phyloP scores from a whole-genome alignment of 192 early-diverging fungal genomes.

The Dimargaris verticillata region DNA sequence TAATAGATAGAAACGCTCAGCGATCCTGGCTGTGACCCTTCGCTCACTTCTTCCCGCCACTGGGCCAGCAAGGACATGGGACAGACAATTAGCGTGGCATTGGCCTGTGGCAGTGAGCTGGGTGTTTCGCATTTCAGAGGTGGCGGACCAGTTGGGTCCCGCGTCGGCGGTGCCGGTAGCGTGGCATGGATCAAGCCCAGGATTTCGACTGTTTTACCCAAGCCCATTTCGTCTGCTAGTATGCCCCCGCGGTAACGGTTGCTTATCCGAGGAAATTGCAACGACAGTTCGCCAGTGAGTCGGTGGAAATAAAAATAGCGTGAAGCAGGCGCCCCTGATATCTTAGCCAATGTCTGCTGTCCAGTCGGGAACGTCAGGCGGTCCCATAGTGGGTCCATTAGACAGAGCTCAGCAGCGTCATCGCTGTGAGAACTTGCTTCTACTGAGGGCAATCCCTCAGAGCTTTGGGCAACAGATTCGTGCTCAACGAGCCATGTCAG shows the following conservation, averaged over 20 bases:
- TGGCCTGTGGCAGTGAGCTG: background rate
- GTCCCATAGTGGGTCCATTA: constrained; percentile 4
- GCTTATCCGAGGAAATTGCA: background rate
- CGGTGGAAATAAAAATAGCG: background rate
- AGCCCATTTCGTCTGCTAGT: constrained; percentile 8
- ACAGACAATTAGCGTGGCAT: constrained; percentile 3
- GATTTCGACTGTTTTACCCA: constrained; percentile 7
- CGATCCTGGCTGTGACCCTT: background rate
- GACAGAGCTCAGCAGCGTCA: background rate
- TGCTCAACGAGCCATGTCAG: background rate
- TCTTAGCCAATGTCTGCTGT: background rate
- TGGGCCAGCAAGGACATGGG: constrained; percentile 3
- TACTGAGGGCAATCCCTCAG: background rate
- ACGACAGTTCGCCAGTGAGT: background rate
- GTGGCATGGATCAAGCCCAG: background rate
- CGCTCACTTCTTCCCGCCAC: background rate
- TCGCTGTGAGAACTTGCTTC: background rate
- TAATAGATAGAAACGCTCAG: background rate
- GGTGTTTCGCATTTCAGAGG: background rate
- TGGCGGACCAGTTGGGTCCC: background rate
- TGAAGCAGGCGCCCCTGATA: background rate
- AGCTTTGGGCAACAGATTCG: background rate
- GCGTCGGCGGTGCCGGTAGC: background rate
- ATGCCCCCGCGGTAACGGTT: background rate
- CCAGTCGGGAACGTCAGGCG: background rate